Base-by-base conservation (phyloP, 176 grass and related monocot species). In the Dactylis glomerata region DNA sequence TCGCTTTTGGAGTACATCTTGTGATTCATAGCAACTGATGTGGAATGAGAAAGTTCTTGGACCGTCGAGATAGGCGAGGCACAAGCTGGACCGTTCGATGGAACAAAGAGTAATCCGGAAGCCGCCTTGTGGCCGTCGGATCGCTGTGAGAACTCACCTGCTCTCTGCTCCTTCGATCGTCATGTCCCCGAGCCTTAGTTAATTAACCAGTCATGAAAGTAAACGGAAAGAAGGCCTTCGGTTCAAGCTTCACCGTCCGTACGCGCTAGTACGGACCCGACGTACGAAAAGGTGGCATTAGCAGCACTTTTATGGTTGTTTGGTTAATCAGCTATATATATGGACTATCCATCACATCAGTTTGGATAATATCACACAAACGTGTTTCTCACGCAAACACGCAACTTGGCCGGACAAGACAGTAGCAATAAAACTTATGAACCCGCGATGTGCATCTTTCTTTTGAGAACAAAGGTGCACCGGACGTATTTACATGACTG, bases 261-360 rank as follows among this genome's bases (percentile, higher is more conserved):
- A 86, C 78, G 78, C 32, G 0, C 41, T 10, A 7, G 10, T 42
- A 42, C 41, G 41, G 41, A 42, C 9, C 61, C 3, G 5, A 3
- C 55, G 77, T 81, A 86, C 77, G 12, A 17, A 81, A 74, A n/a
- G n/a, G n/a, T n/a, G n/a, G 6, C 31, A 14, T 79, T 14, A 27
- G 6, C n/a, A 40, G 23, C 24, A 7, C 10, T 40, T 81, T 73
- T 15, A n/a, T n/a, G n/a, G 19, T 51, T 1, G 31, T 54, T 20
- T 38, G 6, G 26, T 28, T 27, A 12, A 17, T 51, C 10, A 6
- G 46, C 24, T 24, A n/a, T n/a, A n/a, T n/a, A n/a, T n/a, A n/a
- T 26, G 12, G 2, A 13, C 20, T 74, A 15, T 6, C 4, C 51
- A 62, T 83, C 41, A 36, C 70, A 37, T 83, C 23, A 17, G 13